These are phyloP conservation scores for Abelmoschus esculentus DNA, from an alignment of 345 rosid species.

Conservation along the genomic window DNA sequence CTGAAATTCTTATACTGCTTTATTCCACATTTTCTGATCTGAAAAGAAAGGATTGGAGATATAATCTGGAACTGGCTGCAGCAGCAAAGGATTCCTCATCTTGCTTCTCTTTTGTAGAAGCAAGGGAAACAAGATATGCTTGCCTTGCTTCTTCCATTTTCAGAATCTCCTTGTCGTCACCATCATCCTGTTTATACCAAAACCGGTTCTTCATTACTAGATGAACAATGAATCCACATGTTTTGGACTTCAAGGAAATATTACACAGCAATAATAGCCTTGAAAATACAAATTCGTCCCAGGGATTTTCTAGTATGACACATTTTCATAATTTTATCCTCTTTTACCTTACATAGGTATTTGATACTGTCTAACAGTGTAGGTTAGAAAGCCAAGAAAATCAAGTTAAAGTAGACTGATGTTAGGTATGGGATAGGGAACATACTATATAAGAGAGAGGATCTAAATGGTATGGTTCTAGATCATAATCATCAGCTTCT, in stretches of 20 bases:
- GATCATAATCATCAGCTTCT: constrained; percentile 46
- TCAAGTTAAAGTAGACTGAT: not conserved
- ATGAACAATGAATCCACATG: not conserved
- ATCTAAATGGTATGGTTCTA: constrained; percentile 41
- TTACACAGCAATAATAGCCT: not conserved
- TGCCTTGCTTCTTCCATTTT: constrained; percentile 77
- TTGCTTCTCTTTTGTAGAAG: constrained; percentile 56
- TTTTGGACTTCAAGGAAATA: not conserved
- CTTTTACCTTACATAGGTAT: not conserved
- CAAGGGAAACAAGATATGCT: constrained; percentile 65
- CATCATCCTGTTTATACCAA: constrained; percentile 40
- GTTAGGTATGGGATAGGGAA: not conserved
- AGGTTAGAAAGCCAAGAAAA: not conserved
- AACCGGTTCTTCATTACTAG: constrained; percentile 1
- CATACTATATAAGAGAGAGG: constrained; percentile 59
- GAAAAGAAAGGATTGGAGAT: constrained; percentile 62
- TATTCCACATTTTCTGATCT: constrained; percentile 16
- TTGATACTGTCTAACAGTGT: not conserved
- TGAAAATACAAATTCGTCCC: no score
- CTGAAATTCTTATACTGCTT: not conserved
- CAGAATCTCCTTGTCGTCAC: constrained; percentile 35
- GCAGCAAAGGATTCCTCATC: constrained; percentile 77
- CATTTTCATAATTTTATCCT: not conserved
- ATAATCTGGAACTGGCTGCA: constrained; percentile 58
- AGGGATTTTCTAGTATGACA: not conserved